Percentiles rank a stretch among this genome's conserved stretches.
phyloP scores from a whole-genome alignment of 768 basidiomycete species.

The Lentinula edodes region DNA sequence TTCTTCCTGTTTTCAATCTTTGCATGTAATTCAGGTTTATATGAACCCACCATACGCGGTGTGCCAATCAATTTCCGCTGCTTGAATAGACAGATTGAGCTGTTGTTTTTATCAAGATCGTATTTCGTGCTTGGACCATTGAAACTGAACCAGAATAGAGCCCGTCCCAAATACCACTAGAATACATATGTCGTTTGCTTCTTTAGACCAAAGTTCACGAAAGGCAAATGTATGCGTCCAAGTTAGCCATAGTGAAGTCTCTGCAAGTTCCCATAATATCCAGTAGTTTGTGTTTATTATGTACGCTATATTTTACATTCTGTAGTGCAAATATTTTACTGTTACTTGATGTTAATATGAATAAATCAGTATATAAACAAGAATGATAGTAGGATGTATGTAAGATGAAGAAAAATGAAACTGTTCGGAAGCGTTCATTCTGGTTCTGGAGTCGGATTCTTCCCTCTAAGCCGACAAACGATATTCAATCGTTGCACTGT shows the following conservation, averaged over 20 bases:
- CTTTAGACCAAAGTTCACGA: no score
- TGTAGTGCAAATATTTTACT: background rate
- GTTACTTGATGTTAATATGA: background rate
- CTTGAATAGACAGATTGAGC: background rate
- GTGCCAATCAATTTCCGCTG: background rate
- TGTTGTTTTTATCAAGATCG: no score
- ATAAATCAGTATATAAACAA: background rate
- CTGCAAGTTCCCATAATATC: no score
- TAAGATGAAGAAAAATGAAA: background rate
- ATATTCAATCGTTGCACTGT: constrained; percentile 57
- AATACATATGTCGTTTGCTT: no score
- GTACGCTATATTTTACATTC: background rate
- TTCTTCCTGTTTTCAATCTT: background rate
- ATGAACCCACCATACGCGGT: background rate
- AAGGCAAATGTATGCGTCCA: no score
- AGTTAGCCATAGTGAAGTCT: no score
- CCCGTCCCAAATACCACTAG: no score
- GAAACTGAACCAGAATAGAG: no score
- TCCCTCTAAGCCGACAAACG: constrained; percentile 52
- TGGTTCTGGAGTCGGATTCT: constrained; percentile 50
- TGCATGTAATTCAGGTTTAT: background rate
- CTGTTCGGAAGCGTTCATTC: constrained; percentile 12
- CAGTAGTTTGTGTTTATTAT: background rate
- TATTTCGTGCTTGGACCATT: no score
- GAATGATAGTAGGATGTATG: background rate